Evolutionary conservation across 2,329 filamentous ascomycete species (phyloP).

Genomic region (Fusarium sp.): DNA sequence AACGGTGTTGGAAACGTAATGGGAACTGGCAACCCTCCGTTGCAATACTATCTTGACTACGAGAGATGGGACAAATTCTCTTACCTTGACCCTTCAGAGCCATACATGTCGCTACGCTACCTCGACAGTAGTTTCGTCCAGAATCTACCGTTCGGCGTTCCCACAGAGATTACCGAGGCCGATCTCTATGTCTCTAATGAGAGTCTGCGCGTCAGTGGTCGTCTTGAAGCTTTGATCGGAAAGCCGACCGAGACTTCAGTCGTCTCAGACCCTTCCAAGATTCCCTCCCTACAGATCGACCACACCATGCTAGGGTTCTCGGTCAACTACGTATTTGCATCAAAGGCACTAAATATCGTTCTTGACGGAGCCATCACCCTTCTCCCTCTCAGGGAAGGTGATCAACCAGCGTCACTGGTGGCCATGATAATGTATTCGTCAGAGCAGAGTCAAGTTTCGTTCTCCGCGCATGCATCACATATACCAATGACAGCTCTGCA

Average conservation of each 20-base stretch:
- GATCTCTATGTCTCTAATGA: not conserved
- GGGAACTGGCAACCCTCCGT: fast-evolving
- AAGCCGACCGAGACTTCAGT: fast-evolving
- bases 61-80: fast-evolving
- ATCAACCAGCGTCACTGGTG: fast-evolving
- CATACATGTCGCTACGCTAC: not conserved
- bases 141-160: fast-evolving
- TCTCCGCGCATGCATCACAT: fast-evolving
- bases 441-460: fast-evolving
- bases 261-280: not conserved
- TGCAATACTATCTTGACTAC: not conserved
- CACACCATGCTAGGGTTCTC: not conserved
- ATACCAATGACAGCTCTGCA: not conserved
- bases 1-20: fast-evolving
- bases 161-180: fast-evolving
- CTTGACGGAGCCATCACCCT: not conserved
- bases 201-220: not conserved
- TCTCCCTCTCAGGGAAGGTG: fast-evolving
- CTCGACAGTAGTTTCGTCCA: not conserved
- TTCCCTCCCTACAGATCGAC: fast-evolving
- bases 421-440: not conserved
- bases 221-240: not conserved
- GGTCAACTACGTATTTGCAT: fast-evolving
- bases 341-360: fast-evolving
- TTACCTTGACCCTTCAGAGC: fast-evolving